Conservation (phyloP, 1,139 yeast genomes). For the Geotrichum candidum region DNA sequence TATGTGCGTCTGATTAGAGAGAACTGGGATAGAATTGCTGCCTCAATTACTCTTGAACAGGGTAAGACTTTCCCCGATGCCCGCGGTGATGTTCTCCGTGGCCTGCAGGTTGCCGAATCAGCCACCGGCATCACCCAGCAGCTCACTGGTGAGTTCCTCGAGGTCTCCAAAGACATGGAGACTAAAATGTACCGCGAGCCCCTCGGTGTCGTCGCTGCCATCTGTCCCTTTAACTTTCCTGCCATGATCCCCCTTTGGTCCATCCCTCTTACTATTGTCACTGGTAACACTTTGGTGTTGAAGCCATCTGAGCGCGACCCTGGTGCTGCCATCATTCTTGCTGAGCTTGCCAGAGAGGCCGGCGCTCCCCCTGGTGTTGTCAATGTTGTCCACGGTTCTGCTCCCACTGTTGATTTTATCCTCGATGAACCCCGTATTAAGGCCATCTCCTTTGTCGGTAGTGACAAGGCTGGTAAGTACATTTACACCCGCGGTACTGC, state of each 20-base stretch:
- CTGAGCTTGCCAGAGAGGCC: conserved; percentile 67
- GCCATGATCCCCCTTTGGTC: conserved; percentile 88
- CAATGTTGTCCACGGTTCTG: conserved; percentile 71
- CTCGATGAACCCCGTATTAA: conserved; percentile 71
- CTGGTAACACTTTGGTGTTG: conserved; percentile 71
- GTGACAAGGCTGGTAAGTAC: conserved; percentile 70
- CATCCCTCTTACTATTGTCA: conserved; percentile 65
- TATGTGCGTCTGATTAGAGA: conserved; percentile 61
- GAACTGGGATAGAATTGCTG: conserved; percentile 68
- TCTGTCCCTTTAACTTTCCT: conserved; percentile 75
- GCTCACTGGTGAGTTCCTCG: conserved; percentile 59
- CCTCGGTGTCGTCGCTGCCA: conserved; percentile 61
- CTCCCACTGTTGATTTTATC: conserved; percentile 67
- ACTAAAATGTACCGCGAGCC: conserved; percentile 68
- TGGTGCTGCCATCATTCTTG: conserved; percentile 71
- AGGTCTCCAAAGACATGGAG: conserved; percentile 72
- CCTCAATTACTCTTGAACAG: conserved; percentile 69
- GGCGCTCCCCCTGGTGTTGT: conserved; percentile 76
- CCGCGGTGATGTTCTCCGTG: conserved; percentile 71
- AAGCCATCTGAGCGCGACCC: conserved; percentile 77
- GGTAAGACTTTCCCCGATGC: conserved; percentile 79
- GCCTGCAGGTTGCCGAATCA: conserved; percentile 77
- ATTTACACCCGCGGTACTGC: conserved; percentile 62
- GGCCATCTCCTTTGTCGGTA: conserved; percentile 75
- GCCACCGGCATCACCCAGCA: conserved; percentile 49